These are phyloP conservation scores for Dillenia turbinata DNA, from an alignment of 164 flowering plant species.

Conservation along the genomic window DNA sequence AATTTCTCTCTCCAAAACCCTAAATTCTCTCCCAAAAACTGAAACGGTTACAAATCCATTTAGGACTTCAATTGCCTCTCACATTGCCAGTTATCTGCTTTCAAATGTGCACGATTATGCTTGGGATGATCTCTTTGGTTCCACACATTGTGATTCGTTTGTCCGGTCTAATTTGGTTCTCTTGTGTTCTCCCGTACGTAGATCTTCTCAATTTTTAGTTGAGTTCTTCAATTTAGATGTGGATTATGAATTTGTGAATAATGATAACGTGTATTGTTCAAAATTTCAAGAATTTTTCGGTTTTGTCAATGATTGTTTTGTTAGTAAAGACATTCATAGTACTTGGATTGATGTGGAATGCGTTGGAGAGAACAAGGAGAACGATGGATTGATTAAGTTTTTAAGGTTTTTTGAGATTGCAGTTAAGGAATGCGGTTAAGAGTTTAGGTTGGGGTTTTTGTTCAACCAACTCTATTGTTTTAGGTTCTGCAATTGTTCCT, in stretches of 20 bases:
- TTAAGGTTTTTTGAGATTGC: slow-evolving; percentile 28
- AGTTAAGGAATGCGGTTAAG: slow-evolving; percentile 47
- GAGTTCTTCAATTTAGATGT: slow-evolving; percentile 33
- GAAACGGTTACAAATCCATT: slow-evolving; percentile 9
- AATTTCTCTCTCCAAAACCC: slow-evolving; percentile 30
- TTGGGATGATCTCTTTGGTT: slow-evolving; percentile 59
- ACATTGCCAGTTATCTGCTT: slow-evolving; percentile 39
- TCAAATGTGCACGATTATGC: slow-evolving; percentile 66
- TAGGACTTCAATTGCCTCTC: slow-evolving; percentile 15
- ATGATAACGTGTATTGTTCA: slow-evolving; percentile 20
- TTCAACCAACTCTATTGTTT: slow-evolving; percentile 54
- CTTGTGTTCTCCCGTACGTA: slow-evolving; percentile 48
- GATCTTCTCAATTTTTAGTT: slow-evolving; percentile 22
- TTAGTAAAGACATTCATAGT: slow-evolving; percentile 50
- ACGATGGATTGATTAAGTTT: slow-evolving; percentile 4
- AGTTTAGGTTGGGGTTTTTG: slow-evolving; percentile 78
- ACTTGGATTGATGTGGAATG: slow-evolving; percentile 66
- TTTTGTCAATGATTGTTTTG: slow-evolving; percentile 46
- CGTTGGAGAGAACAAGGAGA: slow-evolving; percentile 6
- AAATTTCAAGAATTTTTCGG: slow-evolving; percentile 39
- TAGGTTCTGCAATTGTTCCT: slow-evolving; percentile 77
- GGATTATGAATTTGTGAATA: slow-evolving; percentile 16
- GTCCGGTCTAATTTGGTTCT: slow-evolving; percentile 65
- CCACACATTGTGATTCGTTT: slow-evolving; percentile 4
- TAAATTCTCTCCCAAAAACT: slow-evolving; percentile 24